These are phyloP conservation scores for Globisporangium cystogenes DNA, from an alignment of 352 stramenopile genomes.

Conservation along the genomic window DNA sequence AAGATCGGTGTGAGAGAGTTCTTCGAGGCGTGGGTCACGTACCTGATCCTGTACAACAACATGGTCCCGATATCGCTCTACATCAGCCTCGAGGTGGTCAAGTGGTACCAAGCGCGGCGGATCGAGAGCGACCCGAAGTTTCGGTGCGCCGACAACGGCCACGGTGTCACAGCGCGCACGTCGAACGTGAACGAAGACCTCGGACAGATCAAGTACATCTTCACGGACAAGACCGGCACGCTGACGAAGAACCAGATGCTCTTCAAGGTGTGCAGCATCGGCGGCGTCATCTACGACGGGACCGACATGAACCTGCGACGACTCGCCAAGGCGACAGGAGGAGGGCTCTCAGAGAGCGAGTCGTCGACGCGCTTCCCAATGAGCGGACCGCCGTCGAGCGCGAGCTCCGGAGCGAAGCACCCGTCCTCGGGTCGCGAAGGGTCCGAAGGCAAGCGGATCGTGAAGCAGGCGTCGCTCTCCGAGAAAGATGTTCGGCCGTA, in stretches of 20 bases:
- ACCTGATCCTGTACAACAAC: conserved; percentile 87
- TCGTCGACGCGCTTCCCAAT: not conserved
- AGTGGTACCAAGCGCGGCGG: conserved; percentile 92
- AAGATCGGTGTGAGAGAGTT: conserved; percentile 31
- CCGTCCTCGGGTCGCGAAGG: conserved; percentile 5
- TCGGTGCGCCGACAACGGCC: conserved; percentile 36
- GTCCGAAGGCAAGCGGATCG: conserved; percentile 20
- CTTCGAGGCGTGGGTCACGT: conserved; percentile 69
- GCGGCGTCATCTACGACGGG: conserved; percentile 87
- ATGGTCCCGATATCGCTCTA: conserved; percentile 97
- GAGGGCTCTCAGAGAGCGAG: conserved; percentile 12
- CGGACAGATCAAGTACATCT: conserved; percentile 98
- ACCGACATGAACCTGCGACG: conserved; percentile 47
- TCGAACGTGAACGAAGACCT: conserved; percentile 95
- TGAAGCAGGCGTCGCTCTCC: conserved; percentile 39
- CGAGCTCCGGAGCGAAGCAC: conserved; percentile 4
- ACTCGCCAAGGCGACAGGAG: conserved; percentile 22
- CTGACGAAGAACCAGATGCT: conserved; percentile 99
- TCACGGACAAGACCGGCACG: conserved; percentile 99
- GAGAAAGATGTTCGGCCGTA: conserved; percentile 72
- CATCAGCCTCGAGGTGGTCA: conserved; percentile 95
- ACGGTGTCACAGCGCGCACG: conserved; percentile 81
- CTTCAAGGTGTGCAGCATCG: conserved; percentile 92
- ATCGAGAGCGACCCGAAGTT: conserved; percentile 87
- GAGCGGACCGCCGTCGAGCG: conserved; percentile 1